A percentile compares a stretch with the other conserved stretches of the same genome.
phyloP scores from a whole-genome alignment of 1,139 yeast species.

The Zhuliangozyma parablackwelliae region DNA sequence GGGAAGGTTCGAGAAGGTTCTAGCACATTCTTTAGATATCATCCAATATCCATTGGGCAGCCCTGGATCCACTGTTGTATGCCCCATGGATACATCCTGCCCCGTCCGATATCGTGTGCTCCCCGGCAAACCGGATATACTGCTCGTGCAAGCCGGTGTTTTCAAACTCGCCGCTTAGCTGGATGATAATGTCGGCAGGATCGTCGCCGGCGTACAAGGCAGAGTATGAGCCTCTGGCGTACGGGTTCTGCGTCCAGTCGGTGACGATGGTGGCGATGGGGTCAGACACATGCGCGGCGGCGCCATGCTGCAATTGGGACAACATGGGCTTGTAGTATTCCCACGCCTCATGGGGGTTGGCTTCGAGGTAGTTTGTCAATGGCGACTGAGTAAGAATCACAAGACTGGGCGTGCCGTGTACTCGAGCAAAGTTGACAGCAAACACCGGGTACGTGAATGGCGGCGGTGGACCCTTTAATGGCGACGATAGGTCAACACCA shows the following conservation, averaged over 20 bases:
- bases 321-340: slow-evolving; percentile 34
- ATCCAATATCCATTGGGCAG: slow-evolving; percentile 48
- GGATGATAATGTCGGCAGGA: slow-evolving; percentile 55
- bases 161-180: slow-evolving; percentile 42
- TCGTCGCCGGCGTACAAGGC: slow-evolving; percentile 67
- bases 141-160: slow-evolving; percentile 45
- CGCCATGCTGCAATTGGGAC: slow-evolving; percentile 16
- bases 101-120: slow-evolving; percentile 72
- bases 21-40: slow-evolving; percentile 5
- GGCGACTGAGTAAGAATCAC: slow-evolving; percentile 67
- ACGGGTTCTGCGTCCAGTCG: slow-evolving; percentile 69
- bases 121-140: slow-evolving; percentile 76
- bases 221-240: slow-evolving; percentile 69
- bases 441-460: slow-evolving; percentile 29
- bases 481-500: slow-evolving; percentile 12
- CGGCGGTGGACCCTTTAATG: slow-evolving; percentile 16
- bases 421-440: slow-evolving; percentile 28
- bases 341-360: slow-evolving; percentile 38
- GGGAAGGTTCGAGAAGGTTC: too few species aligned
- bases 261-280: slow-evolving; percentile 55
- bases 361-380: slow-evolving; percentile 49
- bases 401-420: slow-evolving; percentile 32
- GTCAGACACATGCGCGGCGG: slow-evolving; percentile 20
- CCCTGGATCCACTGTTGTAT: slow-evolving; percentile 66
- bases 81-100: slow-evolving; percentile 87